phyloP scores from a whole-genome alignment of 768 basidiomycete genomes.

The Auricularia heimuer region DNA sequence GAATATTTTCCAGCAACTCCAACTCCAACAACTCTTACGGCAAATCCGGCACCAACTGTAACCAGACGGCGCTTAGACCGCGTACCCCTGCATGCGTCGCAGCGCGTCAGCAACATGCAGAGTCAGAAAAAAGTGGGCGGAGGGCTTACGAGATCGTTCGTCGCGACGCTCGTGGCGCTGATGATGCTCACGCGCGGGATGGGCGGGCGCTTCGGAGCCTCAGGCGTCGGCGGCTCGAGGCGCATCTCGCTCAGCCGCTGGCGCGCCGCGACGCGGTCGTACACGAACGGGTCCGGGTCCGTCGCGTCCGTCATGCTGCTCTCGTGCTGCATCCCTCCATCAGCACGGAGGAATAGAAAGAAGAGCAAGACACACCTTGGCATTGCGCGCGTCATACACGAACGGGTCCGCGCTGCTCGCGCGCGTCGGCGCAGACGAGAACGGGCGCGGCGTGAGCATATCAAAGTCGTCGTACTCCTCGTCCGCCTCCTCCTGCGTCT shows the following conservation, averaged over 20 bases:
- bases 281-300: slow-evolving; percentile 1
- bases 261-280: slow-evolving; percentile 1
- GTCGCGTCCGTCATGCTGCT: not conserved
- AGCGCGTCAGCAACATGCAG: not conserved
- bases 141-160: not conserved
- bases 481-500: not conserved
- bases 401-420: not conserved
- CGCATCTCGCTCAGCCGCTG: not conserved
- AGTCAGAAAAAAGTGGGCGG: not conserved
- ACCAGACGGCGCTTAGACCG: not conserved
- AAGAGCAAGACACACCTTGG: not conserved
- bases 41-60: too few species aligned
- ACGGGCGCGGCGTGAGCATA: not conserved
- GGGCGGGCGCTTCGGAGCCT: not conserved
- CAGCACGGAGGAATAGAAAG: not conserved
- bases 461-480: not conserved
- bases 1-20: too few species aligned
- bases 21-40: too few species aligned
- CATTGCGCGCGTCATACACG: not conserved
- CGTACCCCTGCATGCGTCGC: not conserved
- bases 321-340: not conserved
- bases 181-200: slow-evolving; percentile 2
- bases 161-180: slow-evolving; percentile 1
- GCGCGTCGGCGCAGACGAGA: not conserved
- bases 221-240: not conserved